Evolutionary conservation across 2,329 filamentous ascomycete species (phyloP).

Genomic region (Colletotrichum tamarilloi): DNA sequence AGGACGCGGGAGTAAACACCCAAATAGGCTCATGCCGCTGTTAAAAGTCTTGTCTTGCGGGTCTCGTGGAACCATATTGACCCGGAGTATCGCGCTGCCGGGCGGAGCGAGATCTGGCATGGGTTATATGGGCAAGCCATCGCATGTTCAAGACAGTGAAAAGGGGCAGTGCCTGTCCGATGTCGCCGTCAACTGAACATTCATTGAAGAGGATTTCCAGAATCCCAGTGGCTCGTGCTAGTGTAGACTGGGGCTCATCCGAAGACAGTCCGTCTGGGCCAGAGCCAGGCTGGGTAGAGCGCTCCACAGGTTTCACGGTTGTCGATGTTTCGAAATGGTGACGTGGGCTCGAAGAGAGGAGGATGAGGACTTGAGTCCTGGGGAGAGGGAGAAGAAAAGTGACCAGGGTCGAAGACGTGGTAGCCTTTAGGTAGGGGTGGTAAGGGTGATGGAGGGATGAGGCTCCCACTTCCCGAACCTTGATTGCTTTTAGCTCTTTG

Average conservation of each 20-base stretch:
- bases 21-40: not conserved
- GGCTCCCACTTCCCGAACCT: constrained; percentile 30
- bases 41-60: not conserved
- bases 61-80: not conserved
- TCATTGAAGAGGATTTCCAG: not conserved
- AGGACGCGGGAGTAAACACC: not conserved
- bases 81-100: constrained; percentile 6
- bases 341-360: constrained; percentile 8
- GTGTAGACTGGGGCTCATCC: not conserved
- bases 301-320: constrained; percentile 10
- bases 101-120: not conserved
- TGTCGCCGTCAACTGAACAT: not conserved
- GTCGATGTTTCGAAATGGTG: constrained; percentile 20
- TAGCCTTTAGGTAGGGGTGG: not conserved
- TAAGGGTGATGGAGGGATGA: not conserved
- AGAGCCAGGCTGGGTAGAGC: not conserved
- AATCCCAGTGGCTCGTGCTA: not conserved
- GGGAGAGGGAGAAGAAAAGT: not conserved
- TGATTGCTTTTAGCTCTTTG: constrained; percentile 27
- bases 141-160: not conserved
- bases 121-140: not conserved
- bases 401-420: not conserved
- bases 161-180: not conserved
- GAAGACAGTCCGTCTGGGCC: not conserved
- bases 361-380: not conserved